Base-by-base conservation (phyloP, 1,284 basidiomycete species). In the Ustilago nuda region DNA sequence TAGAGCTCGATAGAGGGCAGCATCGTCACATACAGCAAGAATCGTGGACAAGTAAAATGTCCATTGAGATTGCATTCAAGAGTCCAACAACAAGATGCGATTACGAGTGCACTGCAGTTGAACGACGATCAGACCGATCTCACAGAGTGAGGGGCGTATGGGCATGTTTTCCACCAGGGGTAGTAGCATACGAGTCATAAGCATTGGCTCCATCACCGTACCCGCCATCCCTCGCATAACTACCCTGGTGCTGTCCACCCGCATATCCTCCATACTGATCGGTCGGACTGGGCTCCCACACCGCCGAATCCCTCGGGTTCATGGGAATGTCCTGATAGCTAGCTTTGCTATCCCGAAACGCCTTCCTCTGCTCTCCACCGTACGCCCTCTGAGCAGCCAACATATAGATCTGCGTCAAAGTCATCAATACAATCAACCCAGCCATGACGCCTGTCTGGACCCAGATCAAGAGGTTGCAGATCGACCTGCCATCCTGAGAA, bases 351-450 rank as follows among this genome's bases (percentile, higher is more conserved):
- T 69, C 61, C 41, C 56, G 43, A 45, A 64, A 68, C 23, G 75
- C 69, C 60, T 71, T 48, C 23, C 82, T 66, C 55, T 84, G 82
- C 33, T 79, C 62, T 51, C 80, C 65, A 11, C 84, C 84, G 60
- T 85, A 85, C 15, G 71, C 66, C 2, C 76, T 59, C 69, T 83
- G 82, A 37, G 77, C 73, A 59, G 68, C 76, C 69, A 79, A 75
- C 84, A 85, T 85, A 77, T 84, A 85, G 62, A 85, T 73, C 70
- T 85, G 82, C 48, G 68, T 82, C n/a, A 85, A 54, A 4, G 80
- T 82, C 56, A 85, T 72, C 37, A 85, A 46, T 4, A 80, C 60
- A 23, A 85, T 72, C 50, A 85, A 56, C 8, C 79, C 75, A 7
- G 66, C 80, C 82, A 84, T 83, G 33, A 77, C 66, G 36, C 84